phyloP scores from a whole-genome alignment of 2,329 filamentous ascomycete genomes.

The Exserohilum rostratum region DNA sequence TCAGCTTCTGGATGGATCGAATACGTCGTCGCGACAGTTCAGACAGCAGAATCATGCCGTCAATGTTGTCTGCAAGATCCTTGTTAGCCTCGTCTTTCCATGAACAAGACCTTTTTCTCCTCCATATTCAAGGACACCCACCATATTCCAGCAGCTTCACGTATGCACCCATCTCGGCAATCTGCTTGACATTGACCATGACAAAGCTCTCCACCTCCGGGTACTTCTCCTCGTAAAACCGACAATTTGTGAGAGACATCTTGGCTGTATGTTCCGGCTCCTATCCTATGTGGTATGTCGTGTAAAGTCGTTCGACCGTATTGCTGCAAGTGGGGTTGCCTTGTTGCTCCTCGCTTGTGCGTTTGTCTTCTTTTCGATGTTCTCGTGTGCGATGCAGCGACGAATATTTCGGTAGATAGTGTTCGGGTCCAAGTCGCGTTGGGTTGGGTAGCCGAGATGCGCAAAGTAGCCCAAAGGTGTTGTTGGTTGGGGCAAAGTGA shows the following conservation, averaged over 20 bases:
- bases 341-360: constrained; percentile 3
- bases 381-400: background rate
- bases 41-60: constrained; percentile 99
- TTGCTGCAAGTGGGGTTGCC: constrained; percentile 11
- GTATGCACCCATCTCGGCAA: constrained; percentile 99
- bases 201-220: constrained; percentile 99
- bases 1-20: constrained; percentile 97
- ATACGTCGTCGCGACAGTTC: constrained; percentile 98
- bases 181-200: constrained; percentile 99
- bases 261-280: constrained; percentile 49
- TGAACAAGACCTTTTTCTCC: background rate
- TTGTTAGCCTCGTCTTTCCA: constrained; percentile 1
- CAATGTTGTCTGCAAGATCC: constrained; percentile 78
- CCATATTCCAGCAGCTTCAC: constrained; percentile 97
- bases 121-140: constrained; percentile 14
- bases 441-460: constrained; percentile 2
- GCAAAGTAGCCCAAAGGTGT: constrained; percentile 5
- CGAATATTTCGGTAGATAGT: background rate
- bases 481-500: constrained; percentile 16
- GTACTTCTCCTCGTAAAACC: constrained; percentile 97
- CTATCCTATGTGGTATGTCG: constrained; percentile 11
- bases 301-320: constrained; percentile 7
- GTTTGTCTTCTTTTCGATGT: background rate
- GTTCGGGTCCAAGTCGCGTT: background rate
- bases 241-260: constrained; percentile 96